Percentiles rank a stretch among this genome's conserved stretches.
Conservation (phyloP, 371 early-diverging fungal species). For the Gilbertella persicaria region DNA sequence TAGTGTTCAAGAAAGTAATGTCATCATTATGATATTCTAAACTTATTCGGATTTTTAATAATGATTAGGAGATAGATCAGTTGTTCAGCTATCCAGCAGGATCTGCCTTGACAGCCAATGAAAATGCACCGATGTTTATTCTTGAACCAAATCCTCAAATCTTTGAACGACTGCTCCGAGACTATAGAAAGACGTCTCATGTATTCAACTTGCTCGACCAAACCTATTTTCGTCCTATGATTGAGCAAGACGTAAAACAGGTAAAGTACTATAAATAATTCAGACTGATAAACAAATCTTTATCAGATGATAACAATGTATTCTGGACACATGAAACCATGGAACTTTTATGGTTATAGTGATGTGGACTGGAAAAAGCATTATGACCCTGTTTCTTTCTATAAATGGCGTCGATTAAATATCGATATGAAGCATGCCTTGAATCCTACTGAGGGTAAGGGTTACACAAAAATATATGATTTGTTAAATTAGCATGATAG, state of each 20-base stretch:
- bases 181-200: conserved; percentile 1
- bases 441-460: conserved; percentile 5
- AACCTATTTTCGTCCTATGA: too few species aligned
- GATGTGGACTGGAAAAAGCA: conserved; percentile 30
- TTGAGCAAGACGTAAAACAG: neutral
- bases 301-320: conserved; percentile 21
- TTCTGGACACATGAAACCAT: conserved; percentile 34
- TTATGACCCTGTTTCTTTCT: conserved; percentile 31
- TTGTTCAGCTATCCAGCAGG: conserved; percentile 18
- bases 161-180: conserved; percentile 12
- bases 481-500: neutral
- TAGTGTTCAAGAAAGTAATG: conserved; percentile 3
- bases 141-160: conserved; percentile 15
- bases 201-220: neutral
- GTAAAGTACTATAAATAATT: too few species aligned
- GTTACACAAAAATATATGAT: neutral
- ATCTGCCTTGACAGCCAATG: conserved; percentile 8
- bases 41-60: neutral
- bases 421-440: conserved; percentile 15
- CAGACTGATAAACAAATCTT: too few species aligned
- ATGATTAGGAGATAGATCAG: conserved; percentile 30
- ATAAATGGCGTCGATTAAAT: conserved; percentile 29
- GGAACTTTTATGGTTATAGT: conserved; percentile 32
- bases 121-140: conserved; percentile 9
- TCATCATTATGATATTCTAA: conserved; percentile 4